Conservation (phyloP, 306 rosid species). For the Pyrus betulifolia region DNA sequence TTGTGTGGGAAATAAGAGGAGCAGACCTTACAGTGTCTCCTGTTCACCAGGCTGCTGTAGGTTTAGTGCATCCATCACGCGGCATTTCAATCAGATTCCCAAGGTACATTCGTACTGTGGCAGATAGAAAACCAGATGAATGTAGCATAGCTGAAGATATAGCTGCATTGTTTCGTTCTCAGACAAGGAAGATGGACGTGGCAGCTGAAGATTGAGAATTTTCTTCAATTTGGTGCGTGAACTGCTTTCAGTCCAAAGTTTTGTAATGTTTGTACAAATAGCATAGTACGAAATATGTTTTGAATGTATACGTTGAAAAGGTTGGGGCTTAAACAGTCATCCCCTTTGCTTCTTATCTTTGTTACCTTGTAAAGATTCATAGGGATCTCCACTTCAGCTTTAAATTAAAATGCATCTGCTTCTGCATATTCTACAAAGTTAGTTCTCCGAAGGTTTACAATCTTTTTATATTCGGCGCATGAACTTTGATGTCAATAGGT, state of each 20-base stretch:
- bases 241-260: background rate
- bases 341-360: background rate
- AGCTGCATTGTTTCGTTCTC: conserved; percentile 69
- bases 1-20: conserved; percentile 87
- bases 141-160: conserved; percentile 70
- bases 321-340: background rate
- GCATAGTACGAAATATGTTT: background rate
- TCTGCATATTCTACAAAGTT: no score
- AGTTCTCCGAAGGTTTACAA: no score
- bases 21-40: conserved; percentile 88
- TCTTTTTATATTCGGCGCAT: no score
- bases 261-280: background rate
- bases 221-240: background rate
- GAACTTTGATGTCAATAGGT: no score
- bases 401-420: no score
- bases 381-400: no score
- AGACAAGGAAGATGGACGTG: conserved; percentile 79
- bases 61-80: conserved; percentile 72
- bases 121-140: conserved; percentile 76
- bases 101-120: conserved; percentile 39
- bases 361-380: background rate
- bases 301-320: background rate
- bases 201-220: conserved; percentile 27
- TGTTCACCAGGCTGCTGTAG: conserved; percentile 81
- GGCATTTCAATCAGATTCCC: conserved; percentile 93